phyloP scores from a whole-genome alignment of 1,284 basidiomycete genomes.

The Pterula multifida region DNA sequence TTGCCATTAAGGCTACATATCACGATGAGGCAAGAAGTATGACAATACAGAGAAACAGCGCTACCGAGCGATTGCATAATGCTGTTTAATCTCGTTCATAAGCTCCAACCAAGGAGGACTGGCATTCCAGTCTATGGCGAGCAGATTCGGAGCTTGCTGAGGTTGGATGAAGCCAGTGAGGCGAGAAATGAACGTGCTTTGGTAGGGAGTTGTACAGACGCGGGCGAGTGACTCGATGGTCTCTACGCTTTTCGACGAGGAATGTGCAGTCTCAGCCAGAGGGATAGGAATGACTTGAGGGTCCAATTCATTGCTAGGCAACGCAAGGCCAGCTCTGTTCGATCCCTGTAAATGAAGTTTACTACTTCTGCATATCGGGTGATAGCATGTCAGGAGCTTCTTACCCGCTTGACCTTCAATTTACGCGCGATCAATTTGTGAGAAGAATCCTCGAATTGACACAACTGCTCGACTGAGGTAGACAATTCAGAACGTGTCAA shows the following conservation, averaged over 20 bases:
- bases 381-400: constrained; percentile 11
- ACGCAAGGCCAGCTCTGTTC: too few species aligned
- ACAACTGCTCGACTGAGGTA: constrained; percentile 15
- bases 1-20: constrained; percentile 41
- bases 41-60: constrained; percentile 7
- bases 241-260: constrained; percentile 13
- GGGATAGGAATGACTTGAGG: constrained; percentile 8
- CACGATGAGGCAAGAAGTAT: constrained; percentile 4
- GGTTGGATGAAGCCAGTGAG: constrained; percentile 27
- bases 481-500: constrained; percentile 25
- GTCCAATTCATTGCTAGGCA: neutral
- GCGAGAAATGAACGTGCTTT: constrained; percentile 50
- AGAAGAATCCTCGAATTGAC: constrained; percentile 8
- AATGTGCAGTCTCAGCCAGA: constrained; percentile 6
- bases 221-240: constrained; percentile 40
- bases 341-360: too few species aligned
- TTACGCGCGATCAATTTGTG: constrained; percentile 33
- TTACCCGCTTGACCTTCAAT: constrained; percentile 31
- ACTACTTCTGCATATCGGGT: too few species aligned
- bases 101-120: constrained; percentile 59
- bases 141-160: constrained; percentile 17
- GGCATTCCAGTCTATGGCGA: constrained; percentile 62
- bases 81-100: constrained; percentile 56
- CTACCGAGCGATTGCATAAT: constrained; percentile 50
- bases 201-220: constrained; percentile 50